phyloP scores from a whole-genome alignment of 2,329 filamentous ascomycete genomes.

The Apiospora rasikravindrae region DNA sequence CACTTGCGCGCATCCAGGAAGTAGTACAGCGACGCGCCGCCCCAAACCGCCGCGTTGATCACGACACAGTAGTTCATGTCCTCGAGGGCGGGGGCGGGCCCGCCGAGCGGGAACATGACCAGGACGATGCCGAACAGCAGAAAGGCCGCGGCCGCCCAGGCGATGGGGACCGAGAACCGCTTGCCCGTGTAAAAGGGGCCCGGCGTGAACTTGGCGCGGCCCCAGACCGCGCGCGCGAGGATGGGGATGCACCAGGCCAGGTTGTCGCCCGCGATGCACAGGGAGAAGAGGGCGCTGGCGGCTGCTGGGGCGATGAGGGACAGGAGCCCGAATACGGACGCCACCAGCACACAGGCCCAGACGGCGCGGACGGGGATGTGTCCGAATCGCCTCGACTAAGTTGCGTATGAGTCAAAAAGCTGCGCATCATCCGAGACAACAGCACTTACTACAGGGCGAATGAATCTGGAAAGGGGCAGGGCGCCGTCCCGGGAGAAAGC shows the following conservation, averaged over 20 bases:
- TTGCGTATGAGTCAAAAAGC: neutral
- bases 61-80: slow-evolving; percentile 16
- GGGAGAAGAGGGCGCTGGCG: slow-evolving; percentile 7
- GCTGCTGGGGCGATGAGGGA: slow-evolving; percentile 1
- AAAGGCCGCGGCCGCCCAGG: neutral
- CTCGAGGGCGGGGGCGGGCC: neutral
- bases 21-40: slow-evolving; percentile 9
- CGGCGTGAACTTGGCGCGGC: neutral
- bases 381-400: neutral
- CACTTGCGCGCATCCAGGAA: slow-evolving; percentile 10
- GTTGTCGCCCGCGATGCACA: slow-evolving; percentile 2
- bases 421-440: neutral
- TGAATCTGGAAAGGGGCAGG: neutral
- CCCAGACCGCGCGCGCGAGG: slow-evolving; percentile 10
- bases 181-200: slow-evolving; percentile 16
- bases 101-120: slow-evolving; percentile 4
- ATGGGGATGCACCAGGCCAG: slow-evolving; percentile 11
- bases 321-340: neutral
- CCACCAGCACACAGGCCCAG: slow-evolving; percentile 9
- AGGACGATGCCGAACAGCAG: neutral
- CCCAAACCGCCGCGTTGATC: slow-evolving; percentile 14
- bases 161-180: slow-evolving; percentile 9
- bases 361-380: slow-evolving; percentile 15
- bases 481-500: slow-evolving; percentile 15
- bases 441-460: neutral